Evolutionary conservation across 768 basidiomycete genomes (phyloP).

Genomic region (Cystofilobasidium macerans): DNA sequence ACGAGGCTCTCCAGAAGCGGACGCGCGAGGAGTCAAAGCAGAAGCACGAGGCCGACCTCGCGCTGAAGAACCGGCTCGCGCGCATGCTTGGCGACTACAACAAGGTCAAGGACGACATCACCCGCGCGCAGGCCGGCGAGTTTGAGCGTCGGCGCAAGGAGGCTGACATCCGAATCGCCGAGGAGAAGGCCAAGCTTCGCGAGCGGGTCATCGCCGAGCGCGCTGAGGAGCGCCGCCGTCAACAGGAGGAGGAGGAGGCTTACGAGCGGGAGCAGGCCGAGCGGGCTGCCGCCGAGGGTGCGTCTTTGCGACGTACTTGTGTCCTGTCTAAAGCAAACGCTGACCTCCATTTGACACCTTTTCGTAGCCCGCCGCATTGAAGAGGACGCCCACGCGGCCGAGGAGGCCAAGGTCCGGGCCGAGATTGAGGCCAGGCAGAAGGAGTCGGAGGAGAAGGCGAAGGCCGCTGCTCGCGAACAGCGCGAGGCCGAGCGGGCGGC

Average conservation of each 20-base stretch:
- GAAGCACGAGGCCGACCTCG: slow-evolving; percentile 56
- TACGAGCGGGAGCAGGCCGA: slow-evolving; percentile 33
- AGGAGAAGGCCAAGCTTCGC: slow-evolving; percentile 68
- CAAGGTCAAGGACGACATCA: slow-evolving; percentile 46
- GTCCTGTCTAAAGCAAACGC: no score
- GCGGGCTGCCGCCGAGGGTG: slow-evolving; percentile 32
- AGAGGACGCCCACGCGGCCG: slow-evolving; percentile 27
- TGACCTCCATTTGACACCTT: no score
- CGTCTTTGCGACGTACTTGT: slow-evolving; percentile 28
- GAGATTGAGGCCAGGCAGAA: slow-evolving; percentile 31
- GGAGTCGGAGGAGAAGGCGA: slow-evolving; percentile 32
- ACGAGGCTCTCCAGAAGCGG: slow-evolving; percentile 51
- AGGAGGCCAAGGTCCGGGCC: slow-evolving; percentile 27
- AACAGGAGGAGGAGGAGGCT: slow-evolving; percentile 41
- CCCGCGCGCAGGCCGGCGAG: slow-evolving; percentile 54
- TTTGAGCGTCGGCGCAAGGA: slow-evolving; percentile 50
- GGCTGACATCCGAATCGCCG: slow-evolving; percentile 60
- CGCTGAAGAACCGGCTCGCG: slow-evolving; percentile 60
- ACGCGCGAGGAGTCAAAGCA: slow-evolving; percentile 49
- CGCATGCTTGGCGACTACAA: slow-evolving; percentile 64
- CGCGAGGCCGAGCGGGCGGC: slow-evolving; percentile 32
- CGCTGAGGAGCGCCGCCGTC: slow-evolving; percentile 42
- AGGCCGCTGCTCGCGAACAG: slow-evolving; percentile 33
- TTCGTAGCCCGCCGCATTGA: slow-evolving; percentile 28
- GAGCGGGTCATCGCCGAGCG: slow-evolving; percentile 49